Percentiles rank a stretch among this genome's conserved stretches.
These are phyloP conservation scores for Collybia sordida DNA, from an alignment of 768 basidiomycete genomes.

Conservation along the genomic window DNA sequence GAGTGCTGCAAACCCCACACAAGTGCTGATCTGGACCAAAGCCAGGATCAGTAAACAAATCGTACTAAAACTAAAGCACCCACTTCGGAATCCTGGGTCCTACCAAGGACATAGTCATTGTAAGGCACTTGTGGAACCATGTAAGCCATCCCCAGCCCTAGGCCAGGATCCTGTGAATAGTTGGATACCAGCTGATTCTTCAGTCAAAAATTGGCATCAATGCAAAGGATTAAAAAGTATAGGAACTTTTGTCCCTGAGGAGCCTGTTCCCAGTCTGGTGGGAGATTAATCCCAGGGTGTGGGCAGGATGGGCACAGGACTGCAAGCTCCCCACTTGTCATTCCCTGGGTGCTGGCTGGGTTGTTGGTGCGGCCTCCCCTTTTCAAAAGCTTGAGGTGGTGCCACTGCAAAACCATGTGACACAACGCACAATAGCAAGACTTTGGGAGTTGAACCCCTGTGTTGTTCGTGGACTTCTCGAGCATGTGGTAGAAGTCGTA, in stretches of 20 bases:
- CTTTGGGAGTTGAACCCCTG: constrained; percentile 8
- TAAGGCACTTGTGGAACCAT: constrained; percentile 8
- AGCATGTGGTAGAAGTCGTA: constrained; percentile 13
- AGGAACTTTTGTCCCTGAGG: constrained; percentile 6
- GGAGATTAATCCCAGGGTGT: constrained; percentile 24
- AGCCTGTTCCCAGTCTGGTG: constrained; percentile 14
- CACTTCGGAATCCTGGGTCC: constrained; percentile 8
- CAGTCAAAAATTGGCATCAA: constrained; percentile 22
- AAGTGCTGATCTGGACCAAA: constrained; percentile 21
- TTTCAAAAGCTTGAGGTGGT: constrained; percentile 17
- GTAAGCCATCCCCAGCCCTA: constrained; percentile 8
- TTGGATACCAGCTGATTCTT: constrained; percentile 11
- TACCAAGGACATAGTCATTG: constrained; percentile 3
- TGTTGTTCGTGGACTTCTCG: constrained; percentile 7
- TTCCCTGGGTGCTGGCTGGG: constrained; percentile 10
- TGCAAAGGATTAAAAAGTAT: constrained; percentile 7
- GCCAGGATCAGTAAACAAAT: not conserved
- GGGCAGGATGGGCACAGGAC: constrained; percentile 27
- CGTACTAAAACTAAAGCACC: not conserved
- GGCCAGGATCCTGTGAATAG: constrained; percentile 2
- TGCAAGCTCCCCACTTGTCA: constrained; percentile 17
- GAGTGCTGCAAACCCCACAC: constrained; percentile 25
- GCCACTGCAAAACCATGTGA: constrained; percentile 17
- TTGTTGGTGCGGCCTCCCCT: constrained; percentile 17
- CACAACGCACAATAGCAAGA: constrained; percentile 17